Evolutionary conservation across 371 early-diverging fungal genomes (phyloP), one percentile per base, ranked within the genome.

Genomic region (Circinella umbellata): DNA sequence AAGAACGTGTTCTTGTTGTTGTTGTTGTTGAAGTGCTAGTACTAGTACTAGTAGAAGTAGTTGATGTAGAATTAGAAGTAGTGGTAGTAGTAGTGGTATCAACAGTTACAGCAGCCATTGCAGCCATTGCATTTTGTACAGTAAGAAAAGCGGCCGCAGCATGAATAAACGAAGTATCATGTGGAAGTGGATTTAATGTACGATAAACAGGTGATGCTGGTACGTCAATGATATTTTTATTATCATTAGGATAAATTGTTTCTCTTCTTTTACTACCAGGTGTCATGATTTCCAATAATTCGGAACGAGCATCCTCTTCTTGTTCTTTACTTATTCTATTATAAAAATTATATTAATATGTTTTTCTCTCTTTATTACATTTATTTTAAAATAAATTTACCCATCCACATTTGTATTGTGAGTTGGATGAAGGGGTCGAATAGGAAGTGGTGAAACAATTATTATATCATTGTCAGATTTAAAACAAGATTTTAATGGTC

Each of bases 121-220:
- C 57, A 4, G 65, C 65, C 46, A 48, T 48, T 27, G 65, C 65
- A 36, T 47, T 48, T 38, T 46, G 48, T 17, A 64, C 48, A 53
- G 65, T 47, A 53, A 64, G 42, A 18, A 64, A 47, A 7, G 65
- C 65, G 13, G 65, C 65, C 27, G 65, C 65, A 53, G 48, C 65
- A 18, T 38, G 38, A 34, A 48, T 64, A 38, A 64, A 64, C 18
- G 65, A 51, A 18, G 49, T 53, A 35, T 64, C 65, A 38, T 64
- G 65, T 35, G 65, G 65, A 10, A 64, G 36, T 11, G 65, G 65
- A 64, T 64, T 64, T 5, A 64, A 18, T 6, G 65, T 64, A 18
- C 65, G 65, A 37, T 64, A 64, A 38, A 64, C 65, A 6, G 65
- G 65, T 15, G 65, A 64, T 15, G 65, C 49, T 37, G 57, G 57